Evolutionary conservation across 2,329 filamentous ascomycete genomes (phyloP), one percentile per base, ranked within the genome.

Genomic region (Fusarium pilosicola): DNA sequence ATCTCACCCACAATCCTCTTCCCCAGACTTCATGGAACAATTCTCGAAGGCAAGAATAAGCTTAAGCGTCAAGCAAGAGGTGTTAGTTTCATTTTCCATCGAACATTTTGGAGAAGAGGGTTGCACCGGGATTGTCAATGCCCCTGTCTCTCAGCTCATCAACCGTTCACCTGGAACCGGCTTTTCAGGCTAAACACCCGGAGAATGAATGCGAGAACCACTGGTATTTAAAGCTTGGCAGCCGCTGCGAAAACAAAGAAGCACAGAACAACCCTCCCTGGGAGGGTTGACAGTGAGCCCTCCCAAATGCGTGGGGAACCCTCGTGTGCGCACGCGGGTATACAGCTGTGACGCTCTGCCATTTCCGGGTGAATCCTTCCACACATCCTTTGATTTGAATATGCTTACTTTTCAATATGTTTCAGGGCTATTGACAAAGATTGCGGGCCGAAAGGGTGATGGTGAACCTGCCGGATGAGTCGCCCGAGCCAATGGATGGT

Each of bases 281-380:
- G 63, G 41, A 68, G 39, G 65, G 65, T 68, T 45, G 65, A 68
- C 65, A 68, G 65, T 68, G 65, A 68, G 38, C 65, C 65, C 65
- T 68, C 65, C 65, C 38, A 48, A 49, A 26, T 41, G 30, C 65
- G 63, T 68, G 63, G 54, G 49, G 38, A 34, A 20, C n/a, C 44
- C 39, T 32, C n/a, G 39, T 44, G n/a, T 24, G 28, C 39, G 22
- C 55, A 42, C 38, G n/a, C 39, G 30, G 42, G 15, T 28, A 36
- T 38, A 49, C 28, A n/a, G 17, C 13, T 18, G 22, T 49, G 11
- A 18, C 28, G 22, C 9, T 34, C 30, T 62, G 18, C 46, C 41
- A 52, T 68, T 68, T 62, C 52, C 45, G 65, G 65, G 15, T 52
- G 52, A 68, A 68, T 67, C 65, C 65, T 67, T 61, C 41, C 15